Conservation (phyloP, 768 basidiomycete species). For the Mycena leptocephala region DNA sequence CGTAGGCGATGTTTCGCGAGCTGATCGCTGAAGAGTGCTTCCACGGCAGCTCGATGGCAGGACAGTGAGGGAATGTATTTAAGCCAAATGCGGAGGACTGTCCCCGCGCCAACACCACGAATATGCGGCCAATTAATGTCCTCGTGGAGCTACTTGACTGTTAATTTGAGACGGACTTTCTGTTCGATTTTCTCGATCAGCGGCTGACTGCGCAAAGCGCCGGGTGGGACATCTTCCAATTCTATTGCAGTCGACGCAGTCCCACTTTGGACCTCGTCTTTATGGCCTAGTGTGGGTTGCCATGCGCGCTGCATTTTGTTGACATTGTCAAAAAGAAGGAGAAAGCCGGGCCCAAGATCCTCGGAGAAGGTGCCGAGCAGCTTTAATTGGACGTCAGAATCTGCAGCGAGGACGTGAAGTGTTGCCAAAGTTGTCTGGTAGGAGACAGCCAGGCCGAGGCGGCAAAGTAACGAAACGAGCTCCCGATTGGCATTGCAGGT, state of each 20-base stretch:
- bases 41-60: background rate
- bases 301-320: slow-evolving; percentile 12
- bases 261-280: background rate
- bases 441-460: background rate
- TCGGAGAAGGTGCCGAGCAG: background rate
- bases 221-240: background rate
- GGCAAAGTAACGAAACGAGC: background rate
- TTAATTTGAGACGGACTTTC: background rate
- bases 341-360: background rate
- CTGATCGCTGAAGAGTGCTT: background rate
- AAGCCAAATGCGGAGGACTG: slow-evolving; percentile 20
- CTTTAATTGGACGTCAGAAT: background rate
- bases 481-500: slow-evolving; percentile 14
- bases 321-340: slow-evolving; percentile 3
- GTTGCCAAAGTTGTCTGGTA: background rate
- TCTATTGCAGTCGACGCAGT: background rate
- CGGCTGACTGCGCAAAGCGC: background rate
- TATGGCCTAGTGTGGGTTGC: background rate
- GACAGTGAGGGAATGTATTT: slow-evolving; percentile 17
- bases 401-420: background rate
- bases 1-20: slow-evolving; percentile 30
- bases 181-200: background rate
- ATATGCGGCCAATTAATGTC: slow-evolving; percentile 34
- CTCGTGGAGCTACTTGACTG: background rate
- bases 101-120: background rate